Evolutionary conservation across 345 rosid species (phyloP), one percentile per base, ranked within the genome.

Genomic region (Sonneratia alba): DNA sequence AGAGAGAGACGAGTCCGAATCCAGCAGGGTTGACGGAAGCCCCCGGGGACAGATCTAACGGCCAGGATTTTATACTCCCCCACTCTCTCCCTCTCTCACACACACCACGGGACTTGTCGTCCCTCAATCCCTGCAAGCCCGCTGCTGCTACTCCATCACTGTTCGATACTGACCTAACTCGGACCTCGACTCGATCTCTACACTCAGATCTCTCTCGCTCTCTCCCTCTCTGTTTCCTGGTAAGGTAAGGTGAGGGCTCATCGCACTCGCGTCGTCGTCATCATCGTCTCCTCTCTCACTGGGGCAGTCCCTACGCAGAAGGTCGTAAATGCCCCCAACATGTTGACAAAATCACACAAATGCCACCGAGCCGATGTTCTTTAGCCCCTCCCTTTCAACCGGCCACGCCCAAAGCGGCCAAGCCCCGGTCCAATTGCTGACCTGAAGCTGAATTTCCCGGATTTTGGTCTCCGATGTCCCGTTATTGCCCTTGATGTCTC

Each of bases 161-260:
- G 71, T 56, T 43, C 37, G 67, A 56, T 63, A 32, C 45, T 51
- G 75, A 70, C 78, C 74, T 69, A 61, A 77, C 79, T 75, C 82
- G 78, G 59, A 67, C 72, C 67, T 62, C 75, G 62, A 75, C 78
- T 68, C 76, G 69, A 9, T 47, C 74, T 69, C 74, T 69, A 76
- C 57, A 71, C 68, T 67, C 72, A 68, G 70, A 69, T 72, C 79
- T 68, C 81, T 34, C 42, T 65, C 73, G 10, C 70, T 67, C 62
- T 27, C 21, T 68, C 40, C 68, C 37, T 56, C 53, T 68, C 70
- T 64, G 42, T 24, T 15, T 71, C 71, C 63, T 71, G 63, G 13
- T n/a, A 42, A 42, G 45, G 45, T 42, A 42, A 6, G 10, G 63
- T 57, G 63, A 19, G 7, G 66, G 32, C 66, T 62, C 37, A 3